These are phyloP conservation scores for Zasmidium cellare DNA, from an alignment of 2,329 filamentous ascomycete genomes.

Conservation along the genomic window DNA sequence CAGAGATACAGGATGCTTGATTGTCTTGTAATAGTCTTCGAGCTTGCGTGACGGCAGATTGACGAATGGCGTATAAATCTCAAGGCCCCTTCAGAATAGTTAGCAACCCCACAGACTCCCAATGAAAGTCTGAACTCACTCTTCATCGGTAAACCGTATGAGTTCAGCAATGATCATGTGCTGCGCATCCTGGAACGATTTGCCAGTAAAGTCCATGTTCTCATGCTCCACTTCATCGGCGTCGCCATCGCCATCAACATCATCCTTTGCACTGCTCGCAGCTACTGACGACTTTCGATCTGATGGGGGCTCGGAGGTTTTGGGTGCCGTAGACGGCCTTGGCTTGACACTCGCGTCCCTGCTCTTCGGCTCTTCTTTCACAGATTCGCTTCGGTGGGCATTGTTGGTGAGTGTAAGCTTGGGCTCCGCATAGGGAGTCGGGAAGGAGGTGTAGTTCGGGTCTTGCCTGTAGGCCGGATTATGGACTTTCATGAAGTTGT, in stretches of 20 bases:
- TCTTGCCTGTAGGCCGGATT: slow-evolving; percentile 77
- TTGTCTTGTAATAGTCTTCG: slow-evolving; percentile 84
- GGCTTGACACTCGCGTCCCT: slow-evolving; percentile 20
- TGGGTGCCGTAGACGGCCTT: slow-evolving; percentile 20
- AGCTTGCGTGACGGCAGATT: slow-evolving; percentile 73
- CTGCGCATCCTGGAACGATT: slow-evolving; percentile 80
- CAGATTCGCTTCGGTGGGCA: slow-evolving; percentile 18
- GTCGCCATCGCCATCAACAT: slow-evolving; percentile 18
- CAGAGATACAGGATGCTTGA: slow-evolving; percentile 77
- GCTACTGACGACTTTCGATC: slow-evolving; percentile 32
- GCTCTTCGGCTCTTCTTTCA: slow-evolving; percentile 25
- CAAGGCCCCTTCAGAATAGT: slow-evolving; percentile 54
- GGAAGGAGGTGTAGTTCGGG: slow-evolving; percentile 66
- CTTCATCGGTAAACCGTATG: slow-evolving; percentile 64
- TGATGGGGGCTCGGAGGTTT: slow-evolving; percentile 28
- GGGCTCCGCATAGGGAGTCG: slow-evolving; percentile 68
- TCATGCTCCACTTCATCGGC: slow-evolving; percentile 18
- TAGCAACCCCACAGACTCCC: slow-evolving; percentile 1
- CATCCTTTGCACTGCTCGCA: slow-evolving; percentile 25
- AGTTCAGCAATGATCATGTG: slow-evolving; percentile 80
- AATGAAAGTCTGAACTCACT: slow-evolving; percentile 47
- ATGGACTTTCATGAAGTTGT: slow-evolving; percentile 82
- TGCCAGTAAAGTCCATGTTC: slow-evolving; percentile 62
- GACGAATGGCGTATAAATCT: slow-evolving; percentile 73
- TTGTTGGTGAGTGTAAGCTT: slow-evolving; percentile 11